Percentiles rank a stretch among this genome's conserved stretches.
These are phyloP conservation scores for Xylaria telfairii DNA, from an alignment of 495 filamentous ascomycete species.

Conservation along the genomic window DNA sequence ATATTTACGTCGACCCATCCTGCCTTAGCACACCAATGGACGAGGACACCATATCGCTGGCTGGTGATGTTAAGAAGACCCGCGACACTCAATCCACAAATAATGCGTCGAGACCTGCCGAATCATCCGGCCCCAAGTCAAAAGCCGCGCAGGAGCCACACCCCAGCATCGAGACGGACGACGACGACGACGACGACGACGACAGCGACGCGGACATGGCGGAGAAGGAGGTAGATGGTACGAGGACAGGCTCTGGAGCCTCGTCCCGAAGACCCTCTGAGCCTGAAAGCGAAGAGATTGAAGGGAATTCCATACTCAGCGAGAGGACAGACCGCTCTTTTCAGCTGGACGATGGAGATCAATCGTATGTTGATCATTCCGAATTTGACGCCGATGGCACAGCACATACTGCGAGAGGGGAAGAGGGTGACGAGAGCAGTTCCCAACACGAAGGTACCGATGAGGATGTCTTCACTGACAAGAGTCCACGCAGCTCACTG, in stretches of 20 bases:
- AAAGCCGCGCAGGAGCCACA: slow-evolving; percentile 1
- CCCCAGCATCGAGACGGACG: slow-evolving; percentile 19
- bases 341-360: slow-evolving; percentile 19
- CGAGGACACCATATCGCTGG: slow-evolving; percentile 31
- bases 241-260: not conserved
- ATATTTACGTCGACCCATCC: slow-evolving; percentile 52
- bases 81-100: too few species aligned
- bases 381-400: slow-evolving; percentile 21
- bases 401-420: slow-evolving; percentile 29
- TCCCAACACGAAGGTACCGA: slow-evolving; percentile 57
- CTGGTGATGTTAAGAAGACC: slow-evolving; percentile 19
- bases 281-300: not conserved
- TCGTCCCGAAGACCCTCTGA: not conserved
- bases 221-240: slow-evolving; percentile 12
- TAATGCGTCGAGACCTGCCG: slow-evolving; percentile 10
- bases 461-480: slow-evolving; percentile 62
- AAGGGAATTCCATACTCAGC: slow-evolving; percentile 13
- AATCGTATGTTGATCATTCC: slow-evolving; percentile 12
- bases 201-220: slow-evolving; percentile 22
- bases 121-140: not conserved
- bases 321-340: slow-evolving; percentile 14
- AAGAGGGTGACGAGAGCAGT: slow-evolving; percentile 46
- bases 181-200: too few species aligned
- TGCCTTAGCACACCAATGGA: slow-evolving; percentile 46
- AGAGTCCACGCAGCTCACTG: slow-evolving; percentile 53